Evolutionary conservation across 208 protist species (phyloP).

Genomic region (Leishmania tropica): DNA sequence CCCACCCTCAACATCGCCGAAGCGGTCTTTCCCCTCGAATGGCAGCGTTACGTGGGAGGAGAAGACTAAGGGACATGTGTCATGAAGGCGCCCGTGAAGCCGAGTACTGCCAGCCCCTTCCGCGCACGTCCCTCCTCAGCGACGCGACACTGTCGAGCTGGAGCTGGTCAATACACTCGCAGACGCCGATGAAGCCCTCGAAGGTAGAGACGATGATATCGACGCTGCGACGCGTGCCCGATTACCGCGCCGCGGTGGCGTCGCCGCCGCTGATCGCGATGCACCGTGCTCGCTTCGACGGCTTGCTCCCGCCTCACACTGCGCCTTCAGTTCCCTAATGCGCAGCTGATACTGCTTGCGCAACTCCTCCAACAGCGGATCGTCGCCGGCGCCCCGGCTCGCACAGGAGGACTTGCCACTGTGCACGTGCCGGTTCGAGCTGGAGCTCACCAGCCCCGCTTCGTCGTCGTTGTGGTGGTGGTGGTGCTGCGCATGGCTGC

Average conservation of each 20-base stretch:
- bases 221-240: neutral
- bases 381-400: neutral
- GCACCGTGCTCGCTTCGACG: neutral
- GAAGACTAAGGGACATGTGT: neutral
- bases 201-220: neutral
- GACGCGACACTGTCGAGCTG: neutral
- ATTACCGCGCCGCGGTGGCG: neutral
- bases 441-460: slow-evolving; percentile 15
- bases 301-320: neutral
- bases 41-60: neutral
- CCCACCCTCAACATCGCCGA: neutral
- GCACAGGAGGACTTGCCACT: neutral
- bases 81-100: neutral
- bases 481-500: slow-evolving; percentile 2
- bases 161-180: neutral
- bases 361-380: slow-evolving; percentile 51
- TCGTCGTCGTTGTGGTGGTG: slow-evolving; percentile 4
- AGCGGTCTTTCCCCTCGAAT: neutral
- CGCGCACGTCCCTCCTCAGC: neutral
- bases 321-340: slow-evolving; percentile 41
- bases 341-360: slow-evolving; percentile 52
- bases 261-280: neutral
- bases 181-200: neutral
- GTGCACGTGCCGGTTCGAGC: neutral
- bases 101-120: neutral